Base-by-base conservation (phyloP, 129 eudicot species). In the Pseudognaphalium luteoalbum region DNA sequence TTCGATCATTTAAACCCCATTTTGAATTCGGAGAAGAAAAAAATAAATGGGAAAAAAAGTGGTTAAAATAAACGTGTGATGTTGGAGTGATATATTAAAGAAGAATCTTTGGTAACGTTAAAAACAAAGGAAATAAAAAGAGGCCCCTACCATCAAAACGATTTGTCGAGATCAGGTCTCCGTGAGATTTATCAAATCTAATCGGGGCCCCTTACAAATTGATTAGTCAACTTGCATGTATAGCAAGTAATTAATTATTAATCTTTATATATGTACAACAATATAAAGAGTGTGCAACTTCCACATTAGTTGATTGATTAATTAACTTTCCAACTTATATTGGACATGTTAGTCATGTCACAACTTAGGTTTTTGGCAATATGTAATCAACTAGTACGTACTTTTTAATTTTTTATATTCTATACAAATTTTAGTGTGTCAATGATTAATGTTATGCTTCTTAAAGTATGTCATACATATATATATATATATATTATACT, bases 41-140 rank as follows among this genome's bases (percentile, higher is more conserved):
- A 76, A 66, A 76, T 47, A 22, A 66, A 75, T 42, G 41, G 56
- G 52, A 76, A 61, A 35, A 66, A 75, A 62, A 61, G 58, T 69
- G 21, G 61, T 70, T 70, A 20, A 54, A 72, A 47, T 70, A 20
- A 54, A 72, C 30, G 76, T 54, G 76, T 54, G 66, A 52, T 65
- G 70, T 74, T 42, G 78, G 44, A 65, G 70, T 33, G 47, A 28
- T 74, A 57, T 50, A 25, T 25, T 25, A 25, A 25, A 25, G 28
- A 74, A 74, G 78, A 74, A 74, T 74, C 71, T 71, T 71, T 71
- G 76, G 28, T 54, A 71, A 71, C 75, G 60, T 70, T 71, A 71
- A 15, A 75, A 75, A 44, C 44, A 76, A 66, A 66, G 34, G 80
- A 66, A 52, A 76, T 66, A 66, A 7, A 76, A 32, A 11, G 37